Evolutionary conservation across 2,329 filamentous ascomycete species (phyloP).

Genomic region (Clonostachys rosea): DNA sequence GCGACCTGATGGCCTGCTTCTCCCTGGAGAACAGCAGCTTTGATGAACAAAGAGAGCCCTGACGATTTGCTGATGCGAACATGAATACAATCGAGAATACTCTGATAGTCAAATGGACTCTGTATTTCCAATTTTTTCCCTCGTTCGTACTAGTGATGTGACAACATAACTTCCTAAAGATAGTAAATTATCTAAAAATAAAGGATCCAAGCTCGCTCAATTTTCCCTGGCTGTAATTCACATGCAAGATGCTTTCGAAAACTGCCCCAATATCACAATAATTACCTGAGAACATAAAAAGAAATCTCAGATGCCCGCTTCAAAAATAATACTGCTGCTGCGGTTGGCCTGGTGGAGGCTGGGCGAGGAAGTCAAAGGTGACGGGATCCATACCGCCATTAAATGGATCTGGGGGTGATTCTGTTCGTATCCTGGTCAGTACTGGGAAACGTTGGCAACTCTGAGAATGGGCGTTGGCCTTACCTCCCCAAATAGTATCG

Average conservation of each 20-base stretch:
- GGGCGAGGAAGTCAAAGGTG: conserved; percentile 57
- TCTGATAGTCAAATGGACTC: no score
- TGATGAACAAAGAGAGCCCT: conserved; percentile 61
- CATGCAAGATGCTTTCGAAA: background rate
- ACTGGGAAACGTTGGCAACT: background rate
- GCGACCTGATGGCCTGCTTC: conserved; percentile 28
- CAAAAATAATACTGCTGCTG: conserved; percentile 52
- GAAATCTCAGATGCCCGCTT: background rate
- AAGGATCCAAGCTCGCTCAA: no score
- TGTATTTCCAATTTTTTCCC: no score
- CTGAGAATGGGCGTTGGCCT: conserved; percentile 16
- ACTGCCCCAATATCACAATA: background rate
- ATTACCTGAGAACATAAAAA: background rate
- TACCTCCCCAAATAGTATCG: conserved; percentile 65
- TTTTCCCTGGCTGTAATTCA: no score
- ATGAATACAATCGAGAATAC: no score
- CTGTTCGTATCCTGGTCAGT: conserved; percentile 19
- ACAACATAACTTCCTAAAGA: no score
- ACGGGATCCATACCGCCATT: conserved; percentile 50
- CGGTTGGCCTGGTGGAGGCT: conserved; percentile 53
- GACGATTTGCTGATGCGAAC: conserved; percentile 22
- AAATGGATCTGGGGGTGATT: conserved; percentile 52
- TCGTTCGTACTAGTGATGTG: no score
- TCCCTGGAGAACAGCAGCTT: conserved; percentile 10
- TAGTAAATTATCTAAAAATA: no score